A percentile compares a stretch with the other conserved stretches of the same genome.
Conservation (phyloP, 129 eudicot species). For the Chrysanthemum lavandulifolium region DNA sequence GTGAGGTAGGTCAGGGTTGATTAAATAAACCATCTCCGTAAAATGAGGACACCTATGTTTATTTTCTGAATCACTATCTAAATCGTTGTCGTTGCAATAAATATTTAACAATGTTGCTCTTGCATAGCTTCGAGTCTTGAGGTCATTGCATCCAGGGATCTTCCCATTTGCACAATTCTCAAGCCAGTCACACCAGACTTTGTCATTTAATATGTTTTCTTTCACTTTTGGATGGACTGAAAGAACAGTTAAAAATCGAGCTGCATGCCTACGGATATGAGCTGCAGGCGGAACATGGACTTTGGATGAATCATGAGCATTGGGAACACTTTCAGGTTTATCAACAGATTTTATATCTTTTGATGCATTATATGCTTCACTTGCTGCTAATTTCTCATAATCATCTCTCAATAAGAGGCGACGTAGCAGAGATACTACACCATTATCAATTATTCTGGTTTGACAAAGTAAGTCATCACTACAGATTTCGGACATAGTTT, state of each 20-base stretch:
- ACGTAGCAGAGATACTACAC: constrained; percentile 71
- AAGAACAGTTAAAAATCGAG: constrained; percentile 68
- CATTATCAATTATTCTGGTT: constrained; percentile 60
- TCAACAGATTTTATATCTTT: constrained; percentile 55
- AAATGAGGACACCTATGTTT: constrained; percentile 58
- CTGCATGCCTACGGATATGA: constrained; percentile 91
- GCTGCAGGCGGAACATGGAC: constrained; percentile 71
- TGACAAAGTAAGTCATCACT: constrained; percentile 71
- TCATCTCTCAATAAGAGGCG: constrained; percentile 80
- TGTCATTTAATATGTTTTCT: constrained; percentile 59
- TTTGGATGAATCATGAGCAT: constrained; percentile 41
- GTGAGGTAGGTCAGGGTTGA: constrained; percentile 79
- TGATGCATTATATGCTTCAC: constrained; percentile 85
- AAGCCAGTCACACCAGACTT: constrained; percentile 83
- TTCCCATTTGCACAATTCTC: constrained; percentile 92
- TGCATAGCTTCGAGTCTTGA: constrained; percentile 89
- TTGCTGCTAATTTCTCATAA: constrained; percentile 88
- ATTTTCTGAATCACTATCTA: constrained; percentile 18
- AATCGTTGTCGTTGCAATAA: constrained; percentile 47
- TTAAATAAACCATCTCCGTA: constrained; percentile 76
- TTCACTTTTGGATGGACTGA: constrained; percentile 86
- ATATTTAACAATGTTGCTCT: constrained; percentile 82
- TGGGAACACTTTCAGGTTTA: constrained; percentile 38
- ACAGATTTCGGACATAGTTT: constrained; percentile 86
- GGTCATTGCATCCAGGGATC: constrained; percentile 79